Conservation (phyloP, 495 filamentous ascomycete genomes). For the Penicillium roqueforti region DNA sequence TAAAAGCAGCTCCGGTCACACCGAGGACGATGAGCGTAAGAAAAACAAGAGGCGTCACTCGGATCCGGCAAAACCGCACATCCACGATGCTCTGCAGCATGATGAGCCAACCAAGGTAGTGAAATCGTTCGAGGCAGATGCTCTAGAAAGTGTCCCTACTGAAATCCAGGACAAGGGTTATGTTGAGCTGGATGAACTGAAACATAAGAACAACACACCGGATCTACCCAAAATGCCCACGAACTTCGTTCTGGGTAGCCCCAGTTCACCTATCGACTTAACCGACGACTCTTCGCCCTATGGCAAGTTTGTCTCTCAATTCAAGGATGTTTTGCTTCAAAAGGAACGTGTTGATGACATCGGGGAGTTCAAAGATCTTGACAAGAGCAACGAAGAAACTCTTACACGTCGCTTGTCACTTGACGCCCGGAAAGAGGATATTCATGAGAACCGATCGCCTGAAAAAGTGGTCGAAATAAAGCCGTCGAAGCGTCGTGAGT, state of each 20-base stretch:
- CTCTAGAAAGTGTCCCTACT: background rate
- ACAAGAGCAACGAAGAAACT: background rate
- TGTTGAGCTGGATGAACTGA: too few relatives aligned
- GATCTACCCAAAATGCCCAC: background rate
- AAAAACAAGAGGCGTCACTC: constrained; percentile 13
- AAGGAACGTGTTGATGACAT: background rate
- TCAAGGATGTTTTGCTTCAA: too few relatives aligned
- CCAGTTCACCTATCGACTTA: background rate
- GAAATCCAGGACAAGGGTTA: too few relatives aligned
- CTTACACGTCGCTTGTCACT: background rate
- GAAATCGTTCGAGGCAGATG: background rate
- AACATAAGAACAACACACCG: background rate
- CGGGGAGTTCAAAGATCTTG: background rate
- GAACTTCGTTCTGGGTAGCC: background rate
- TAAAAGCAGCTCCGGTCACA: background rate
- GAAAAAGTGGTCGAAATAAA: background rate
- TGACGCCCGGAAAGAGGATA: background rate
- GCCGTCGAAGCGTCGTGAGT: background rate
- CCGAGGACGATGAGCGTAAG: constrained; percentile 12
- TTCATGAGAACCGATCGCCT: background rate
- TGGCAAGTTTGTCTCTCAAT: background rate
- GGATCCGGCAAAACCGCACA: background rate
- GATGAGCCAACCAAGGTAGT: background rate
- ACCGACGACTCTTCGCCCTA: background rate
- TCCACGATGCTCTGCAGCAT: background rate